Percentiles rank a stretch among this genome's conserved stretches.
Evolutionary conservation across 768 basidiomycete species (phyloP).

Genomic region (Lactifluus pinguis): DNA sequence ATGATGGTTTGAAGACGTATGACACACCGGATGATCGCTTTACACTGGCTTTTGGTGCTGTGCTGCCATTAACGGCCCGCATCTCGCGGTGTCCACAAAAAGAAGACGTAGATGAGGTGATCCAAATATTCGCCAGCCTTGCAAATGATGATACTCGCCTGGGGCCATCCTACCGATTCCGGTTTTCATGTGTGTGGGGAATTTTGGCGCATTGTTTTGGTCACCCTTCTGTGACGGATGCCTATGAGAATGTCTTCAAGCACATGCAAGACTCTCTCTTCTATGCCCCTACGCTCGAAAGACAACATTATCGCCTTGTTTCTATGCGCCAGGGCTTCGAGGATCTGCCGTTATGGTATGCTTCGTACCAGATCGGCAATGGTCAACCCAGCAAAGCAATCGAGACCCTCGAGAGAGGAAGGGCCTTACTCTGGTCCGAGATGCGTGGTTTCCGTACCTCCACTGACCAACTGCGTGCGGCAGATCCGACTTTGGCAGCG

Average conservation of each 20-base stretch:
- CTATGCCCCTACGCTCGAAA: not conserved
- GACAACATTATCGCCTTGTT: not conserved
- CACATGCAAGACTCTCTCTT: not conserved
- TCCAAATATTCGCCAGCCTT: not conserved
- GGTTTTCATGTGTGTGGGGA: not conserved
- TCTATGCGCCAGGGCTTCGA: not conserved
- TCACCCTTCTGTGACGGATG: not conserved
- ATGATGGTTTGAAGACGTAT: too few species aligned
- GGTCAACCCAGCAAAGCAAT: not conserved
- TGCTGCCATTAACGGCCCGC: not conserved
- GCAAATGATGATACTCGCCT: not conserved
- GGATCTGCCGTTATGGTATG: not conserved
- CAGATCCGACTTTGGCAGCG: not conserved
- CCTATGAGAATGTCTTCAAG: not conserved
- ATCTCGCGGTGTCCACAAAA: not conserved
- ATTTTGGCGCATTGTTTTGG: not conserved
- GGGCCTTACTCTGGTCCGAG: conserved; percentile 11
- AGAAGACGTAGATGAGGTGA: not conserved
- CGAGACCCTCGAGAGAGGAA: conserved; percentile 8
- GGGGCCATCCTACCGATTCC: not conserved
- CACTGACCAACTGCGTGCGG: not conserved
- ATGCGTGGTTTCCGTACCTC: conserved; percentile 8
- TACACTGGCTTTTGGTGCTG: not conserved
- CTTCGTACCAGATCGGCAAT: not conserved
- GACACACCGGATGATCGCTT: too few species aligned